A percentile compares a stretch with the other conserved stretches of the same genome.
These are phyloP conservation scores for Tuber calosporum DNA, from an alignment of 495 filamentous ascomycete species.

Conservation along the genomic window DNA sequence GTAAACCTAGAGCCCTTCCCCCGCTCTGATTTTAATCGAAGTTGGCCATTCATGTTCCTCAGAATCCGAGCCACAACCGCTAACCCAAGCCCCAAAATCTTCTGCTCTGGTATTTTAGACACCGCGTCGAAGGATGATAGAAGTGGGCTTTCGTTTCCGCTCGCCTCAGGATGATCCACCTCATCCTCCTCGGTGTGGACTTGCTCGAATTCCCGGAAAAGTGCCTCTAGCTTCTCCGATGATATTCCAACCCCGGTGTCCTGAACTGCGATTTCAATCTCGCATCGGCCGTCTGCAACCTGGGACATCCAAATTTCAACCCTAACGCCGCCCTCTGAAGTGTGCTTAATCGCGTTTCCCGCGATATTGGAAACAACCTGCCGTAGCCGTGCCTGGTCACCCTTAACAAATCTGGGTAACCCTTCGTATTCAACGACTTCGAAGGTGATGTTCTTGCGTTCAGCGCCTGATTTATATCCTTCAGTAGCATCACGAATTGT, in stretches of 20 bases:
- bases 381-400: conserved; percentile 70
- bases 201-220: conserved; percentile 86
- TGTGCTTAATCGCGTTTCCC: conserved; percentile 82
- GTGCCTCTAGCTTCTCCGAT: conserved; percentile 58
- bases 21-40: conserved; percentile 78
- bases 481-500: conserved; percentile 72
- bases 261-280: conserved; percentile 64
- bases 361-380: conserved; percentile 76
- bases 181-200: conserved; percentile 55
- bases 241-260: conserved; percentile 81
- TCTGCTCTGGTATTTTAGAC: conserved; percentile 33
- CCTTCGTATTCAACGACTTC: conserved; percentile 60
- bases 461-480: conserved; percentile 65
- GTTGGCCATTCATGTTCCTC: conserved; percentile 83
- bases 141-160: conserved; percentile 35
- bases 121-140: conserved; percentile 19
- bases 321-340: conserved; percentile 58
- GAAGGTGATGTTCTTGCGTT: conserved; percentile 65
- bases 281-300: conserved; percentile 40
- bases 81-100: conserved; percentile 68
- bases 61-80: conserved; percentile 79
- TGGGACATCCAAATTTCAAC: conserved; percentile 57
- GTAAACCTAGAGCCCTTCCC: conserved; percentile 79
- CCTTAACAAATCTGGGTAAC: conserved; percentile 63
- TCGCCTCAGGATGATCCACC: conserved; percentile 11